Evolutionary conservation across 768 basidiomycete genomes (phyloP), one percentile per base, ranked within the genome.

Genomic region (Lactarius indigo): DNA sequence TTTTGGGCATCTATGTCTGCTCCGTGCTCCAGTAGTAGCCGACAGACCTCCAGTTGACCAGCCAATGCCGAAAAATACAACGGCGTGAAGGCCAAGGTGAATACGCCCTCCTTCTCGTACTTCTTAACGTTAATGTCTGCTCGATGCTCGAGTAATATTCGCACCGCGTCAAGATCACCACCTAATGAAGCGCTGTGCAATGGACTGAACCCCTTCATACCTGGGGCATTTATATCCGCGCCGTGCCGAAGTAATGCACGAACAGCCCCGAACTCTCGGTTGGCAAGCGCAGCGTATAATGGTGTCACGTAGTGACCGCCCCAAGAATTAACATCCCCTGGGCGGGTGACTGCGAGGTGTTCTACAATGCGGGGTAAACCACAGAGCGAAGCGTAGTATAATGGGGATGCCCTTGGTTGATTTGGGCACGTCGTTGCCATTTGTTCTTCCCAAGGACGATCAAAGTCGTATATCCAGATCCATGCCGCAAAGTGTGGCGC

Each of bases 401-500:
- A 9, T 13, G 57, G 58, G 2, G 47, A 52, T 10, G n/a, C 59
- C 30, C 18, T 10, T 15, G 57, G 64, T 26, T 1, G 52, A 6
- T 37, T 35, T 13, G 47, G 64, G 23, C 30, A 9, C 4, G 35
- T 5, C 10, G 26, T 59, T n/a, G 35, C 35, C 37, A 59, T 37
- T 18, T 44, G 56, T 37, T 23, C 13, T 28, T 10, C 28, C 37
- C 28, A 64, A 17, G 37, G 64, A 18, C 15, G 8, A 39, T 64
- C 64, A 9, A 50, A 26, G n/a, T 64, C 50, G n/a, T 59, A 54
- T 30, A 64, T 15, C 64, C 64, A 59, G 28, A 64, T 17, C 64
- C 64, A 64, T n/a, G 37, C 10, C 1, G 47, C 37, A 18, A 64
- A 64, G 15, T 42, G 15, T 13, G 64, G 58, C 3, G 20, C 31